phyloP scores from a whole-genome alignment of 441 rosid species.

The Pelargonium myrrhifolium region DNA sequence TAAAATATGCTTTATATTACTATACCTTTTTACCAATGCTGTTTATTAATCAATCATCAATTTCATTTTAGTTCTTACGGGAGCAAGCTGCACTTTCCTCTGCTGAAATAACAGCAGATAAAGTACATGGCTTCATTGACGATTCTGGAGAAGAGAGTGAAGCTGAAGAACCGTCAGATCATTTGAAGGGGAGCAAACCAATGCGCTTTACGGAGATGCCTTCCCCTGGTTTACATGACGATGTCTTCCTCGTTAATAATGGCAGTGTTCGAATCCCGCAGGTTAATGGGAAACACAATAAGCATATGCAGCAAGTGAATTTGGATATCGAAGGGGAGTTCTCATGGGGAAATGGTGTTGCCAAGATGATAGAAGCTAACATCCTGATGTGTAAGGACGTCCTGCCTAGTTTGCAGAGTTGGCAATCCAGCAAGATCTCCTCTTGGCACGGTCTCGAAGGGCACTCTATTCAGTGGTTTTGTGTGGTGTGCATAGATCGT shows the following conservation, averaged over 20 bases:
- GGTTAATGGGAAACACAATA: constrained; percentile 86
- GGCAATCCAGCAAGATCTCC: constrained; percentile 81
- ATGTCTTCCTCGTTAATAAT: constrained; percentile 32
- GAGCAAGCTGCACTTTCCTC: constrained; percentile 86
- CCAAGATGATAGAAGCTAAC: constrained; percentile 55
- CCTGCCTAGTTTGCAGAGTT: constrained; percentile 76
- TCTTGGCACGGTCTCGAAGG: constrained; percentile 90
- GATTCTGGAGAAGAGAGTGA: constrained; percentile 68
- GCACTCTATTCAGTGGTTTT: constrained; percentile 81
- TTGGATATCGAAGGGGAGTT: constrained; percentile 35
- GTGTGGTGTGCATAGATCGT: constrained; percentile 78
- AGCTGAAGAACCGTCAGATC: constrained; percentile 45
- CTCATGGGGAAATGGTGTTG: constrained; percentile 55
- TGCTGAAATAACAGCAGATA: constrained; percentile 69
- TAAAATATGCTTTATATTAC: not conserved
- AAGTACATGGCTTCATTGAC: constrained; percentile 55
- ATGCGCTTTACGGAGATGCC: constrained; percentile 48
- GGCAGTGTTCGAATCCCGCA: constrained; percentile 53
- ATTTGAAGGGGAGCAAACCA: constrained; percentile 39
- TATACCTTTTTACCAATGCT: too few species aligned
- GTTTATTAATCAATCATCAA: constrained; percentile 11
- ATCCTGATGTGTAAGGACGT: constrained; percentile 66
- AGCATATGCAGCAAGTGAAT: constrained; percentile 40
- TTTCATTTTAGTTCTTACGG: constrained; percentile 60
- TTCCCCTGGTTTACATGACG: constrained; percentile 32